These are phyloP conservation scores for Cubamyces sp. DNA, from an alignment of 768 basidiomycete species.

Conservation along the genomic window DNA sequence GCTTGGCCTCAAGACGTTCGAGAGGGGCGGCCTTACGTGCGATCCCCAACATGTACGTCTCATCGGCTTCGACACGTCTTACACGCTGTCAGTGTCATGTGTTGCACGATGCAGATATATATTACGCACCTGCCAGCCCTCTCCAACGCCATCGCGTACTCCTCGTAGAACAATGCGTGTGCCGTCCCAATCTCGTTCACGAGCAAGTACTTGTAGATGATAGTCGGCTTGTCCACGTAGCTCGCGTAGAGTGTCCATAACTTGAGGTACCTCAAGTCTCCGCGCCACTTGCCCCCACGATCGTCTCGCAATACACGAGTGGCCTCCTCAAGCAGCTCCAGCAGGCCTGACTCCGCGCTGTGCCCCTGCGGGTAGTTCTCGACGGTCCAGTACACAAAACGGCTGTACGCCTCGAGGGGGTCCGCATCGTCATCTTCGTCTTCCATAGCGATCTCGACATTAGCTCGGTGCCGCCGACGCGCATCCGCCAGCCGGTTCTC, in stretches of 20 bases:
- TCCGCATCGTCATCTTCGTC: conserved; percentile 76
- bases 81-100: conserved; percentile 13
- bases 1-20: conserved; percentile 75
- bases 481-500: conserved; percentile 69
- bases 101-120: not conserved
- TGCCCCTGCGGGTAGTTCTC: conserved; percentile 96
- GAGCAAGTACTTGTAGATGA: conserved; percentile 89
- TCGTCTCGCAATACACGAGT: conserved; percentile 84
- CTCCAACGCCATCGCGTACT: conserved; percentile 86
- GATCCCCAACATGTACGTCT: conserved; percentile 85
- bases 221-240: conserved; percentile 85
- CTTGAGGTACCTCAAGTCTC: conserved; percentile 86
- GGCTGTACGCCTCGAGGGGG: conserved; percentile 83
- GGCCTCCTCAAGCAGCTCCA: conserved; percentile 91
- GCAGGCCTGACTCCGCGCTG: conserved; percentile 84
- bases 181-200: conserved; percentile 88
- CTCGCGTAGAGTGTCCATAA: conserved; percentile 94
- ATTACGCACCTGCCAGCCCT: conserved; percentile 70
- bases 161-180: conserved; percentile 87
- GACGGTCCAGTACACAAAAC: conserved; percentile 88
- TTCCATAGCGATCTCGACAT: conserved; percentile 69
- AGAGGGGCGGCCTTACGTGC: conserved; percentile 80
- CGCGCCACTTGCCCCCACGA: conserved; percentile 71
- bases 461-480: conserved; percentile 68
- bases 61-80: conserved; percentile 89